Base-by-base conservation (phyloP, 139 green algal species). In the Tetradesmus obliquus region DNA sequence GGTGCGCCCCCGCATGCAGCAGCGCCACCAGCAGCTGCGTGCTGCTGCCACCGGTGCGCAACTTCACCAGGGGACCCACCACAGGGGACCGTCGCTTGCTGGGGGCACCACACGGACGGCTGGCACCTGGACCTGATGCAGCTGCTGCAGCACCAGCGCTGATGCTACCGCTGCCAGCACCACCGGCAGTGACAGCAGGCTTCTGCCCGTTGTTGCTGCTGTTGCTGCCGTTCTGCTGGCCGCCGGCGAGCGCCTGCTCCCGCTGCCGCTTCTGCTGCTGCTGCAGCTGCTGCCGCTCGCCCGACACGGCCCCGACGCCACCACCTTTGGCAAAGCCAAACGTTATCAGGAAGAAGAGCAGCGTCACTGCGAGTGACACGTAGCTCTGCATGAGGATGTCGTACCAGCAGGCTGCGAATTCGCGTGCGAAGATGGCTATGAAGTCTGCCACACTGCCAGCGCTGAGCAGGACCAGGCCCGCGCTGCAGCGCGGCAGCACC, bases 401-500 rank as follows among this genome's bases (percentile, higher is more conserved):
- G 5, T 79, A 71, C 91, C 72, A 84, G 54, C 6, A 89, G 60
- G 81, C 95, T 1, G 90, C 90, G 1, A 86, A 89, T 51, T 89
- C 89, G 7, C 20, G 20, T 3, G 32, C 2, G 71, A 92, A 92
- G 24, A 24, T 55, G 12, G 22, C 13, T 20, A 84, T 24, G 81
- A 88, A 82, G 79, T 92, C 89, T 57, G 45, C 2, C 51, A 86
- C 24, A 1, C 82, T 66, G 12, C 95, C 90, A 1, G 87, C 80
- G 1, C 22, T 8, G 6, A 90, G 88, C 55, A 92, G 53, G 1
- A 74, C 51, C 69, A 55, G 32, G 22, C 90, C 84, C 19, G 79
- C 60, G 55, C 6, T 66, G 57, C 96, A 99, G 76, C 97, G 93
- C 13, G 97, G 97, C 91, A 99, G 91, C 82, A 97, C 93, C n/a